These are phyloP conservation scores for Annona squamosa DNA, from an alignment of 164 flowering plant genomes.

Conservation along the genomic window DNA sequence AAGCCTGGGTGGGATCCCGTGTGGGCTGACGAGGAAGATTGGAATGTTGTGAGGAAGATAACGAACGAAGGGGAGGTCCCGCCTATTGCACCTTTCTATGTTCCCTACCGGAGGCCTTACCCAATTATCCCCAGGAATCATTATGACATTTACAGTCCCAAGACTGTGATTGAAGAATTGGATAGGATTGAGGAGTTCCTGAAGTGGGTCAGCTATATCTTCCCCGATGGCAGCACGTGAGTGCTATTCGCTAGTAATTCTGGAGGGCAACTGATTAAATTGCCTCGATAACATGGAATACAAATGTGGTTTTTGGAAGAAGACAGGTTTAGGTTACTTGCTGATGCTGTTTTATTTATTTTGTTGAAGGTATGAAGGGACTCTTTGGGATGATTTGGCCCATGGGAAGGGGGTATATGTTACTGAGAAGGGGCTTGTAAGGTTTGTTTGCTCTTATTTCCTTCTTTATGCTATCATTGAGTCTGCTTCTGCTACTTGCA, in stretches of 20 bases:
- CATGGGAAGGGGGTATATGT: constrained; percentile 91
- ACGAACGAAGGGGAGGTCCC: constrained; percentile 46
- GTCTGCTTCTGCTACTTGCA: not conserved
- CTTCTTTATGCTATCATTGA: not conserved
- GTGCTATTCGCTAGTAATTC: constrained; percentile 15
- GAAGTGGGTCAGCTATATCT: constrained; percentile 85
- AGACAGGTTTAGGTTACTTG: not conserved
- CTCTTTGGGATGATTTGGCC: constrained; percentile 95
- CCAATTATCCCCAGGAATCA: constrained; percentile 70
- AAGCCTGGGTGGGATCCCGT: constrained; percentile 89
- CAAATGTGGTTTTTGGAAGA: not conserved
- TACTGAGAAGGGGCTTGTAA: constrained; percentile 71
- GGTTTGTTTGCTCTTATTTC: constrained; percentile 32
- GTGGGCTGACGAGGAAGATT: constrained; percentile 76
- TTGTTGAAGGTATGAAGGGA: constrained; percentile 79
- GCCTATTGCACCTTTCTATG: constrained; percentile 72
- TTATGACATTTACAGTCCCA: constrained; percentile 50
- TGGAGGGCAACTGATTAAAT: not conserved
- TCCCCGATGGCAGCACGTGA: constrained; percentile 83
- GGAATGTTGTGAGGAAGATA: constrained; percentile 42
- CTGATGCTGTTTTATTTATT: not conserved
- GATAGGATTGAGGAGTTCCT: constrained; percentile 94
- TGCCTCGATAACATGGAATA: not conserved
- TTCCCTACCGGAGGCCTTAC: constrained; percentile 63
- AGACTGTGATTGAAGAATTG: constrained; percentile 66